A percentile compares a stretch with the other conserved stretches of the same genome.
phyloP scores from a whole-genome alignment of 1,284 basidiomycete species.

The Moesziomyces sp. region DNA sequence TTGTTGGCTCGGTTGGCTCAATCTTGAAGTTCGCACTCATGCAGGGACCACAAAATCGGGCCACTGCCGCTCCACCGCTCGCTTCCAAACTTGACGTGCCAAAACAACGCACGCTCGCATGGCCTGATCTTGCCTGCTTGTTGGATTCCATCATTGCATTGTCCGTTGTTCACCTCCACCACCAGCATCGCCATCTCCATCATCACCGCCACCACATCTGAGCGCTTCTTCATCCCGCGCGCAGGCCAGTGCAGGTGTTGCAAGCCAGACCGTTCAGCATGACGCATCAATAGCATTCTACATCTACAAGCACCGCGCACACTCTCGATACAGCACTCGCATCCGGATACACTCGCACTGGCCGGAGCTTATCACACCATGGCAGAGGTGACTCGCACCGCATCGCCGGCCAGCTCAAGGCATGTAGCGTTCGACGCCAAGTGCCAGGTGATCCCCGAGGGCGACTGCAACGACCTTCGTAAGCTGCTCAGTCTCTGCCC shows the following conservation, averaged over 20 bases:
- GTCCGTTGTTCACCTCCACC: no score
- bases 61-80: no score
- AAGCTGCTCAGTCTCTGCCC: conserved; percentile 38
- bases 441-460: conserved; percentile 45
- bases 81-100: no score
- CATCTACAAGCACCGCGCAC: background rate
- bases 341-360: background rate
- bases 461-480: conserved; percentile 35
- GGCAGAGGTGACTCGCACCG: conserved; percentile 12
- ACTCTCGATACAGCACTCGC: background rate
- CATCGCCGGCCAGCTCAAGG: conserved; percentile 19
- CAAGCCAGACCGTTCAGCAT: background rate
- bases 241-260: background rate
- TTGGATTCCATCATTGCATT: no score
- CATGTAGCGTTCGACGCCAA: conserved; percentile 39
- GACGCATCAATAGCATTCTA: background rate
- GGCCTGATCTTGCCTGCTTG: no score
- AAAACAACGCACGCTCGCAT: no score
- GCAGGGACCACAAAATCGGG: no score
- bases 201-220: no score
- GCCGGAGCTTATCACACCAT: conserved; percentile 1
- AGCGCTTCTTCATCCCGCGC: background rate
- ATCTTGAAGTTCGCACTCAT: no score
- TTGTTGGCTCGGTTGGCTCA: no score
- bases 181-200: no score